Evolutionary conservation across 2,329 filamentous ascomycete species (phyloP), one percentile per base, ranked within the genome.

Genomic region (Ophiosphaerella narmari): DNA sequence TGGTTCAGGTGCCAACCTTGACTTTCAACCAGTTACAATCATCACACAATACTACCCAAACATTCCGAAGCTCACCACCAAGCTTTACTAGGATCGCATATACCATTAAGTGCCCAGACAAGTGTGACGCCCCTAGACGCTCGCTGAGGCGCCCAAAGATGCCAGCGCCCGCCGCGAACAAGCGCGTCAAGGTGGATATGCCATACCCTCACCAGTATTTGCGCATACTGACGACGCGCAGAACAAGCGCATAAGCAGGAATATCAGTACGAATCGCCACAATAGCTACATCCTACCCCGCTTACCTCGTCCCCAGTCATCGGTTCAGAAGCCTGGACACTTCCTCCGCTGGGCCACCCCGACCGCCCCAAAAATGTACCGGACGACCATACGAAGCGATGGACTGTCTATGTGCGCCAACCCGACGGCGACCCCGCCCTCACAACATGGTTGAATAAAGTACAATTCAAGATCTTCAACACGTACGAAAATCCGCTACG

Each of bases 381-480:
- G 21, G 83, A 90, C 54, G 92, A 96, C 74, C 94, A 99, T 79
- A 97, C 93, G 29, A 95, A 97, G 78, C 90, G 89, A 56, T 99
- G 94, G 94, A 87, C 89, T 67, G 90, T 97, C 57, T 97, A 95
- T 73, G 90, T 99, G 50, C 89, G 89, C 69, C 91, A 92, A 39
- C 81, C 96, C 46, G 91, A 96, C 65, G 90, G 90, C 72, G 89
- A 90, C 52, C 78, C 78, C 0, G 90, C 96, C 69, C 88, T 97
- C 60, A 91, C 90, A 24, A 94, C 96, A 74, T 99, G 94, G 91
- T 82, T 97, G 60, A 90, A 93, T 50, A 93, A 96, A 66, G 93
- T 99, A 1, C 92, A 97, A 73, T 99, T 99, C 78, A 97, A 97
- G 75, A 85, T 99, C 13, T 93, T 97, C 80, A 92, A 97, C 74